These are phyloP conservation scores for Stevia rebaudiana DNA, from an alignment of 140 eudicot genomes.

Conservation along the genomic window DNA sequence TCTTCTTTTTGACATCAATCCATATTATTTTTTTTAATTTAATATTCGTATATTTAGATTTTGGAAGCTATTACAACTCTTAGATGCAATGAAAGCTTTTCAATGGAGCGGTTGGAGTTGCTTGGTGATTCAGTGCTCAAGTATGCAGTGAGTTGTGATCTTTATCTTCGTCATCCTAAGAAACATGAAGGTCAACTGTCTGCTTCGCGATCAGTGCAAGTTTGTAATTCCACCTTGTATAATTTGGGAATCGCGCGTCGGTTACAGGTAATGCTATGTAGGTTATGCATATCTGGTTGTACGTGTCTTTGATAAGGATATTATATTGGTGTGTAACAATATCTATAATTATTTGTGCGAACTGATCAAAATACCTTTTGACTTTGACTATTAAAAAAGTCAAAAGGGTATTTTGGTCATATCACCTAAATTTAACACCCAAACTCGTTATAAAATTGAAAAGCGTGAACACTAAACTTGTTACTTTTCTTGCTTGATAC, in stretches of 20 bases:
- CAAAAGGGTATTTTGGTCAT: too few relatives aligned
- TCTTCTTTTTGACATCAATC: not conserved
- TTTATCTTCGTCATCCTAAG: constrained; percentile 54
- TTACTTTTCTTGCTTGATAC: too few relatives aligned
- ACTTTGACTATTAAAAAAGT: too few relatives aligned
- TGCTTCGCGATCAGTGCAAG: constrained; percentile 36
- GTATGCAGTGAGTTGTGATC: constrained; percentile 72
- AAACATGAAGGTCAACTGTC: constrained; percentile 79
- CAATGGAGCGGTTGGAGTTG: constrained; percentile 92
- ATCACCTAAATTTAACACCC: too few relatives aligned
- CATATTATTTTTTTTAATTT: not conserved
- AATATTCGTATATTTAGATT: constrained; percentile 38
- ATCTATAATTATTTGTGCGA: not conserved
- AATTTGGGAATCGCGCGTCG: constrained; percentile 47
- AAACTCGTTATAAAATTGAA: too few relatives aligned
- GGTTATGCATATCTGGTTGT: constrained; percentile 3
- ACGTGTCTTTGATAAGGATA: not conserved
- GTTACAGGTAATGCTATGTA: constrained; percentile 54
- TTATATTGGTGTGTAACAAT: not conserved
- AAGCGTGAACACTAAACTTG: too few relatives aligned
- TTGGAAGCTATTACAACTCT: constrained; percentile 85
- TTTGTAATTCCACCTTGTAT: constrained; percentile 67
- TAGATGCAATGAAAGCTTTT: constrained; percentile 77
- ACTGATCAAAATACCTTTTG: too few relatives aligned
- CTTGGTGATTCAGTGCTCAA: constrained; percentile 95